Percentiles rank a stretch among this genome's conserved stretches.
phyloP scores from a whole-genome alignment of 2,329 filamentous ascomycete species.

The Mycosphaerelloides madeirae region DNA sequence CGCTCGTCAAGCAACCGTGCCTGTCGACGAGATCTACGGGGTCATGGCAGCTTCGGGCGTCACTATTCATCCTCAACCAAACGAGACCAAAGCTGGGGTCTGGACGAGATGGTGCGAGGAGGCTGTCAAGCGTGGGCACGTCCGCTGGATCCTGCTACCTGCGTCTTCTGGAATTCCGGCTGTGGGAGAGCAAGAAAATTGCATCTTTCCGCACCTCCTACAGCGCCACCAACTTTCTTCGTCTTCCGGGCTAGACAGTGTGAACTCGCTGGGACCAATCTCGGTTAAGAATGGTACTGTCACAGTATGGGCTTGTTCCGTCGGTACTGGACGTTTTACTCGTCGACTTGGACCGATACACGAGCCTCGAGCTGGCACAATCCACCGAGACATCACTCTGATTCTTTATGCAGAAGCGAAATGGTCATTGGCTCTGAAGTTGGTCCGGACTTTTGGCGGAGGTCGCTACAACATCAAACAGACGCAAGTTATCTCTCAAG shows the following conservation, averaged over 20 bases:
- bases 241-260: not conserved
- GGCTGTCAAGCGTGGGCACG: not conserved
- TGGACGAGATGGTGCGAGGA: slow-evolving; percentile 2
- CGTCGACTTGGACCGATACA: not conserved
- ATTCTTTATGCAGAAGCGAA: too few species aligned
- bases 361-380: not conserved
- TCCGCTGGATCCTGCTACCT: slow-evolving; percentile 3
- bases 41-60: slow-evolving; percentile 5
- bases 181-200: not conserved
- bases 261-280: slow-evolving; percentile 3
- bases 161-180: not conserved
- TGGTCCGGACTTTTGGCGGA: too few species aligned
- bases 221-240: slow-evolving; percentile 3
- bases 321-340: not conserved
- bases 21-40: slow-evolving; percentile 5
- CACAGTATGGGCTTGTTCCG: not conserved
- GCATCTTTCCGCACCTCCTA: not conserved
- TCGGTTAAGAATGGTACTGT: not conserved
- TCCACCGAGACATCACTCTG: slow-evolving; percentile 2
- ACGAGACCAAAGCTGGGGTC: not conserved
- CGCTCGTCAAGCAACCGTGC: not conserved
- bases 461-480: too few species aligned
- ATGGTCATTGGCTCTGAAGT: too few species aligned
- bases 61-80: not conserved
- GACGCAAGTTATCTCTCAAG: slow-evolving; percentile 1